Evolutionary conservation across 202 grass and related monocot genomes (phyloP).

Genomic region (Eragrostis tef): DNA sequence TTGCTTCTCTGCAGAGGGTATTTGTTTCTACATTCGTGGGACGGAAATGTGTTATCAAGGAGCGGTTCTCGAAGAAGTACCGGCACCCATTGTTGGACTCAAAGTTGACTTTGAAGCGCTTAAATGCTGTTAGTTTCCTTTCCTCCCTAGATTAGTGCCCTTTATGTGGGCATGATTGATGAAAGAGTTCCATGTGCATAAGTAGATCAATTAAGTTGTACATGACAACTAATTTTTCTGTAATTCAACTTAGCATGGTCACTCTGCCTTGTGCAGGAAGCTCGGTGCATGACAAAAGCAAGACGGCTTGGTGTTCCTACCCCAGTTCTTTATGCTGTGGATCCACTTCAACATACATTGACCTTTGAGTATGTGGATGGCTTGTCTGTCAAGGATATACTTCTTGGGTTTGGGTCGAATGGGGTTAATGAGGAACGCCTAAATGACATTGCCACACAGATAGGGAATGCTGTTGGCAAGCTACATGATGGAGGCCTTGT

Average conservation of each 20-base stretch:
- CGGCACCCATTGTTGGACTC: slow-evolving; percentile 76
- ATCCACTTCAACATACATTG: slow-evolving; percentile 76
- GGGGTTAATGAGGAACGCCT: slow-evolving; percentile 68
- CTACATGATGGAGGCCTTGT: slow-evolving; percentile 90
- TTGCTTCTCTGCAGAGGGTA: slow-evolving; percentile 68
- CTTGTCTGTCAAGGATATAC: slow-evolving; percentile 78
- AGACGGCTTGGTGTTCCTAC: slow-evolving; percentile 87
- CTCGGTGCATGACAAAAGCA: slow-evolving; percentile 96
- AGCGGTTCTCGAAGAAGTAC: slow-evolving; percentile 93
- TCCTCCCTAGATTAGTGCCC: slow-evolving; percentile 17
- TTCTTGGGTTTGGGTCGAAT: slow-evolving; percentile 78
- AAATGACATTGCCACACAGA: slow-evolving; percentile 76
- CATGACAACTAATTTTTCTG: neutral
- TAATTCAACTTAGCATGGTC: slow-evolving; percentile 34
- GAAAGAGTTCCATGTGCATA: neutral
- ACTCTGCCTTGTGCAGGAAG: slow-evolving; percentile 61
- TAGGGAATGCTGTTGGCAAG: slow-evolving; percentile 82
- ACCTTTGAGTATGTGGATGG: slow-evolving; percentile 88
- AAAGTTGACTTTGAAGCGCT: slow-evolving; percentile 78
- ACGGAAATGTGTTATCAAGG: slow-evolving; percentile 72
- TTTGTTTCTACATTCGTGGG: slow-evolving; percentile 82
- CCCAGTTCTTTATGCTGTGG: slow-evolving; percentile 86
- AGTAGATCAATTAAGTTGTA: slow-evolving; percentile 33
- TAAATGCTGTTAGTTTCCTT: slow-evolving; percentile 72
- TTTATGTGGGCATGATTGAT: neutral